Evolutionary conservation across 2,329 filamentous ascomycete genomes (phyloP).

Genomic region (Metarhizium guizhouense): DNA sequence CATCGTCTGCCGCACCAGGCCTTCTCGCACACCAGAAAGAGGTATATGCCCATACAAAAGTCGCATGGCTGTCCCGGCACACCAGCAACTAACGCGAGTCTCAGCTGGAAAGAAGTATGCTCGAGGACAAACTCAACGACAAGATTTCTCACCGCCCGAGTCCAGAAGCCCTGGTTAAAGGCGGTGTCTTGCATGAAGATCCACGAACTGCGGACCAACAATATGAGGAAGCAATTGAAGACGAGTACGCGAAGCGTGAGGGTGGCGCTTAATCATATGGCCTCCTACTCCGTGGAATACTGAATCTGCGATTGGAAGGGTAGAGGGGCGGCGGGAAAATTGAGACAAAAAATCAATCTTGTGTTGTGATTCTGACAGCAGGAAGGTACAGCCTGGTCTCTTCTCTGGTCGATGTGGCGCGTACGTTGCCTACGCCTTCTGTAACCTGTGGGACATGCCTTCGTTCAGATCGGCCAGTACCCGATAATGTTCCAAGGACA

Average conservation of each 20-base stretch:
- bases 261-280: slow-evolving; percentile 40
- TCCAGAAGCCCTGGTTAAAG: slow-evolving; percentile 66
- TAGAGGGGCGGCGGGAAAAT: no score
- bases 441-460: no score
- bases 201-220: slow-evolving; percentile 48
- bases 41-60: slow-evolving; percentile 23
- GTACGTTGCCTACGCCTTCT: not conserved
- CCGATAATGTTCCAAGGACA: no score
- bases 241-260: slow-evolving; percentile 55
- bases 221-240: slow-evolving; percentile 53
- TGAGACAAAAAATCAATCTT: no score
- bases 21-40: slow-evolving; percentile 75
- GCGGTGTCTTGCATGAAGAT: slow-evolving; percentile 68
- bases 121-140: slow-evolving; percentile 76
- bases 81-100: not conserved
- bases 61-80: not conserved
- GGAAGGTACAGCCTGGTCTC: no score
- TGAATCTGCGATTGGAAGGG: not conserved
- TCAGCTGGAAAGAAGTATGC: slow-evolving; percentile 76
- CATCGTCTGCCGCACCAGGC: slow-evolving; percentile 66
- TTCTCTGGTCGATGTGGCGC: not conserved
- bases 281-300: not conserved
- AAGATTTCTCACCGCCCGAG: slow-evolving; percentile 71
- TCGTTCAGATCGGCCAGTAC: no score
- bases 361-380: no score